Conservation (phyloP, 1,284 basidiomycete genomes). For the Chalciporus sp. region DNA sequence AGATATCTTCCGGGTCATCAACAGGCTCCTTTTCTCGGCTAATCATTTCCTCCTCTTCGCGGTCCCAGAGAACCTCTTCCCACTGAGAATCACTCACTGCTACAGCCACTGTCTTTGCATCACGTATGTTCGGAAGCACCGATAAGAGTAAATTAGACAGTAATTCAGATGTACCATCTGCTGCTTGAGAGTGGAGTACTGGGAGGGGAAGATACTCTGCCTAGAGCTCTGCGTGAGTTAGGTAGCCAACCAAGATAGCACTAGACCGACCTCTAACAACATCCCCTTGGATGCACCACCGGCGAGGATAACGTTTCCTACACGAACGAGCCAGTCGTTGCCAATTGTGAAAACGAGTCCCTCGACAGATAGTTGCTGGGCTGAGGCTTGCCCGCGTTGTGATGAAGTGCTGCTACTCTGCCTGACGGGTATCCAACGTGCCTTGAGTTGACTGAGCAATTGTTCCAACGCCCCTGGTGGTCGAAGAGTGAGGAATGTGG, state of each 20-base stretch:
- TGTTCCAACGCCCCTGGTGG: conserved; percentile 75
- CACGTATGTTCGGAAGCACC: conserved; percentile 67
- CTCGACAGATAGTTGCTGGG: conserved; percentile 69
- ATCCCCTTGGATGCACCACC: conserved; percentile 76
- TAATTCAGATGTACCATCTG: conserved; percentile 68
- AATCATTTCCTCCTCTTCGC: conserved; percentile 57
- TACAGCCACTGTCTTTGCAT: conserved; percentile 71
- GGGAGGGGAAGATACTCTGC: conserved; percentile 79
- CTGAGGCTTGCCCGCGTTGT: conserved; percentile 51
- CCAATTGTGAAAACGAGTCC: conserved; percentile 72
- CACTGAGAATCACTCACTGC: conserved; percentile 73
- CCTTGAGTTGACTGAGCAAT: conserved; percentile 66
- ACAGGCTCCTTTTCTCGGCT: conserved; percentile 25
- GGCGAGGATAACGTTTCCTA: conserved; percentile 72
- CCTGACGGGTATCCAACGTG: conserved; percentile 72
- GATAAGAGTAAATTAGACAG: conserved; percentile 73
- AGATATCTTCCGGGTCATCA: conserved; percentile 48
- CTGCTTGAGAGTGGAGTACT: conserved; percentile 56
- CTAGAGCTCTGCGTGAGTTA: conserved; percentile 37
- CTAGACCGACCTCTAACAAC: conserved; percentile 65
- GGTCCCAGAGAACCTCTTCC: conserved; percentile 76
- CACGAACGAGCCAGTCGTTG: conserved; percentile 77
- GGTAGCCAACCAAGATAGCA: not conserved
- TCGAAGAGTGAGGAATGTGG: conserved; percentile 70
- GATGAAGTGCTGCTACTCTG: conserved; percentile 46